Evolutionary conservation across 306 rosid genomes (phyloP).

Genomic region (Vigna nakashimae): DNA sequence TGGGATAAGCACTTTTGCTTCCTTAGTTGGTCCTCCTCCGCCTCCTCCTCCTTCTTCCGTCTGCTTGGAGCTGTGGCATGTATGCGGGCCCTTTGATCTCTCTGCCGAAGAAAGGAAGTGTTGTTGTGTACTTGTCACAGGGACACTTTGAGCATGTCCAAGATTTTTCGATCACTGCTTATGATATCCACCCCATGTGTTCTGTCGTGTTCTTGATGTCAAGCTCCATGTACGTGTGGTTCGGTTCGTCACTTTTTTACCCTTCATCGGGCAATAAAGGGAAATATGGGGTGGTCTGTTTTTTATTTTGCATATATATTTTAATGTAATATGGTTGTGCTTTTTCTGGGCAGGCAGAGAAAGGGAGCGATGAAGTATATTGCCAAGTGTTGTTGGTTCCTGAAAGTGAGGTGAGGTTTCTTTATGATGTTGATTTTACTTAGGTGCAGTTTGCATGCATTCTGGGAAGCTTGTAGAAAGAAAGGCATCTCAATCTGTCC

Average conservation of each 20-base stretch:
- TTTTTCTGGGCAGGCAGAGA: constrained; percentile 80
- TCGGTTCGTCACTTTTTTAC: not conserved
- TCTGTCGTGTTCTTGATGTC: constrained; percentile 93
- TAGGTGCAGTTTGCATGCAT: constrained; percentile 28
- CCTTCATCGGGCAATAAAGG: not conserved
- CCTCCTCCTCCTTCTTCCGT: constrained; percentile 53
- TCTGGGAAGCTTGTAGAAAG: constrained; percentile 32
- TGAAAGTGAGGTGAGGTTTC: constrained; percentile 80
- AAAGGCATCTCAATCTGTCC: constrained; percentile 1
- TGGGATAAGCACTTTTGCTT: constrained; percentile 50
- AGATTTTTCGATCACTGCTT: constrained; percentile 71
- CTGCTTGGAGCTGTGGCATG: constrained; percentile 98
- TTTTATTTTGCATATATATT: constrained; percentile 32
- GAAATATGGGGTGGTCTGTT: not conserved
- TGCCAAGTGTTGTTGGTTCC: constrained; percentile 88
- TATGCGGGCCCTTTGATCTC: constrained; percentile 97
- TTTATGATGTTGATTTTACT: not conserved
- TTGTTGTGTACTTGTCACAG: constrained; percentile 88
- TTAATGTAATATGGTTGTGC: not conserved
- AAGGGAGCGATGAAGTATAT: constrained; percentile 90
- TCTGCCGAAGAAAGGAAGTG: constrained; percentile 81
- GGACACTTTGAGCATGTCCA: constrained; percentile 84
- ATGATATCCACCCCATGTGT: constrained; percentile 81
- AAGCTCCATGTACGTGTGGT: constrained; percentile 81
- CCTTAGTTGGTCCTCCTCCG: constrained; percentile 32